Base-by-base conservation (phyloP, 1,284 basidiomycete species). In the Pyrrhoderma lamaoense region DNA sequence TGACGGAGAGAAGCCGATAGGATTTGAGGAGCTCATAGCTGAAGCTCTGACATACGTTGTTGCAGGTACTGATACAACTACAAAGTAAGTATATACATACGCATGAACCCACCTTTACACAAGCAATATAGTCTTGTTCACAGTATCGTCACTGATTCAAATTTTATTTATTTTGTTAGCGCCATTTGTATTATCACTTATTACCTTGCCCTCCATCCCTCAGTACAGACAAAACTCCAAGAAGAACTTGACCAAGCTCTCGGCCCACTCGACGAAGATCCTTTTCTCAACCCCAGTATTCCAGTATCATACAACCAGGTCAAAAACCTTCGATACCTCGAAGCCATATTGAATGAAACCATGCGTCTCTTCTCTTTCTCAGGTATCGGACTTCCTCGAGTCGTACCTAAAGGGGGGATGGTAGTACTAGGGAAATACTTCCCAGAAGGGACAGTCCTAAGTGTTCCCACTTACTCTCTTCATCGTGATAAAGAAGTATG, bases 291-390 rank as follows among this genome's bases (percentile, higher is more conserved):
- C 57, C 76, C 80, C 60, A 59, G 67, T 0, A 75, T 79, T 16
- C 67, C 77, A 14, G 75, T 71, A 3, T 79, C 68, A 5, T 31
- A 31, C 55, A 77, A 81, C 50, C 70, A 79, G 53, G 75, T 88
- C 56, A 91, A 91, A 65, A 69, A 70, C 1, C 72, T 89, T 25
- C 75, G 80, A 4, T 89, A 87, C 66, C 75, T 93, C 59, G 79
- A 89, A 47, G 88, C 87, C 0, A 86, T 85, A 64, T 85, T 93
- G 68, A 82, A 84, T 64, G 91, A 93, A 66, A 84, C 75, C 4
- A 73, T 95, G 34, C 82, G 93, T 9, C 65, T 87, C 39, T 89
- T 93, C 70, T 85, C 88, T 3, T 91, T 85, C 0, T 82, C 81
- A 2, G 79, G 83, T 2, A 74, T 93, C 46, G 92, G 92, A 22